phyloP scores from a whole-genome alignment of 495 filamentous ascomycete genomes.

The Penicillium soppii region DNA sequence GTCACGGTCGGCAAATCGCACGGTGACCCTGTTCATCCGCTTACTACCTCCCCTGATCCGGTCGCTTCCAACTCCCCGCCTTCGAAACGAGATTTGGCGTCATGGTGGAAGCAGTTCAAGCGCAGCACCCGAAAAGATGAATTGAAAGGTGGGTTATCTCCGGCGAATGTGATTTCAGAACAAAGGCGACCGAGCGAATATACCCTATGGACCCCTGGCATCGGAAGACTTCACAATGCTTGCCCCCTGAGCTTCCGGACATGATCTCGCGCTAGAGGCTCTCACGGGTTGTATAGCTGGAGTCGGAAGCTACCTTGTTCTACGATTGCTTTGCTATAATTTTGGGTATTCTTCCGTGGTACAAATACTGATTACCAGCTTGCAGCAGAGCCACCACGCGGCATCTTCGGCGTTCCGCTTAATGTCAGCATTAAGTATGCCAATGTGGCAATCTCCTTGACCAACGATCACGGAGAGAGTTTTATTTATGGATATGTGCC shows the following conservation, averaged over 20 bases:
- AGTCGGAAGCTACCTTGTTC: background rate
- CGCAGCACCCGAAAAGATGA: conserved; percentile 72
- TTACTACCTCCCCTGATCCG: conserved; percentile 34
- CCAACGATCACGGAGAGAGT: conserved; percentile 84
- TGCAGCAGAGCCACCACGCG: conserved; percentile 38
- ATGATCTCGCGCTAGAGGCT: background rate
- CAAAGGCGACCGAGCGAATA: background rate
- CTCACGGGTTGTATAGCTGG: background rate
- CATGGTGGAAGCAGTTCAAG: conserved; percentile 92
- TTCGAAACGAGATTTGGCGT: conserved; percentile 76
- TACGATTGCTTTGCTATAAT: background rate
- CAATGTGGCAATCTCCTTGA: conserved; percentile 96
- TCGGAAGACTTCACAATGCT: conserved; percentile 6
- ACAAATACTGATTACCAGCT: conserved; percentile 1
- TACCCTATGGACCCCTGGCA: background rate
- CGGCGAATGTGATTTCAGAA: background rate
- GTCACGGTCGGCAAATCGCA: conserved; percentile 45
- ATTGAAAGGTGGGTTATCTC: conserved; percentile 61
- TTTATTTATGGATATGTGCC: conserved; percentile 99
- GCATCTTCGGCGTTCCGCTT: conserved; percentile 94
- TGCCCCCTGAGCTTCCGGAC: conserved; percentile 1
- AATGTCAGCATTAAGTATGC: conserved; percentile 95
- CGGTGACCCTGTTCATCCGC: conserved; percentile 33
- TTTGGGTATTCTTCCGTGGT: background rate
- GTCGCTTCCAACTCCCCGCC: conserved; percentile 55